phyloP scores from a whole-genome alignment of 768 basidiomycete genomes.

The Lactifluus volemus region DNA sequence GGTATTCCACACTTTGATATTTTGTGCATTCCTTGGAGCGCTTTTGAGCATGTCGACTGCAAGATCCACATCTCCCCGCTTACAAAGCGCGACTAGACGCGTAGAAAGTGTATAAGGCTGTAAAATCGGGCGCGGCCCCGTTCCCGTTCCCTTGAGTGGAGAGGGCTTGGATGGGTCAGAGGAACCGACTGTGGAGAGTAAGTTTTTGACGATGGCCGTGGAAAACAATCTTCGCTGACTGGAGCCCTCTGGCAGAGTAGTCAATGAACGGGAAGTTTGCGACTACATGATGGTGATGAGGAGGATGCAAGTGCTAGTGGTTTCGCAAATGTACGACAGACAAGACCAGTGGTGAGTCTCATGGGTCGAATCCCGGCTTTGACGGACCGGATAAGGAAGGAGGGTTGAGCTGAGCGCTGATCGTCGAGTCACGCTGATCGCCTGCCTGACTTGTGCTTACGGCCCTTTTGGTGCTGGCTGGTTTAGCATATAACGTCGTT shows the following conservation, averaged over 20 bases:
- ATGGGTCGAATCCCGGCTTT: no score
- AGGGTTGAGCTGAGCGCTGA: no score
- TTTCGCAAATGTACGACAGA: not conserved
- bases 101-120: conserved; percentile 54
- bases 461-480: no score
- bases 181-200: not conserved
- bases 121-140: conserved; percentile 22
- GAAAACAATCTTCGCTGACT: not conserved
- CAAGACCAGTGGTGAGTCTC: not conserved
- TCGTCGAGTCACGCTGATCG: no score
- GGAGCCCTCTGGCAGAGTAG: not conserved
- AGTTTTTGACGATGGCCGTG: no score
- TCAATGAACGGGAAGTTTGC: not conserved
- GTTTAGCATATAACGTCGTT: no score
- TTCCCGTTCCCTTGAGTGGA: not conserved
- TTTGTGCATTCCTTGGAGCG: conserved; percentile 65
- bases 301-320: not conserved
- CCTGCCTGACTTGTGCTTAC: no score
- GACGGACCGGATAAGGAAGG: no score
- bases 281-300: not conserved
- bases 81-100: conserved; percentile 50
- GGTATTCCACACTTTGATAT: conserved; percentile 71
- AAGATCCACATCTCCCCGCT: conserved; percentile 45
- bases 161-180: not conserved
- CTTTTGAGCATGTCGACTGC: conserved; percentile 62